Base-by-base conservation (phyloP, 2,329 filamentous ascomycete species). In the Aureobasidium sp. region DNA sequence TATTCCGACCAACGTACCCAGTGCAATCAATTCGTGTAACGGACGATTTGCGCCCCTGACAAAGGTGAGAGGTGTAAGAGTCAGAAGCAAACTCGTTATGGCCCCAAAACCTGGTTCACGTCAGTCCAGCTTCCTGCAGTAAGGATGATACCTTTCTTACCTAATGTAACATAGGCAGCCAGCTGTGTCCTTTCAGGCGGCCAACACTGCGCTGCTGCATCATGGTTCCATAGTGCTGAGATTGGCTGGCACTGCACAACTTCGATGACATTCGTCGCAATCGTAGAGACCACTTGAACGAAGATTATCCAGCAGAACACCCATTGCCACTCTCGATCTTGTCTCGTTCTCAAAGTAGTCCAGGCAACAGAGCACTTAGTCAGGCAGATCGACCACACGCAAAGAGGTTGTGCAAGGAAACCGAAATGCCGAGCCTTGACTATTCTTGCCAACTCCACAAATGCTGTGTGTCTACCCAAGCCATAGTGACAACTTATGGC, bases 401-500 rank as follows among this genome's bases (percentile, higher is more conserved):
- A 52, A 7, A 46, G 13, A 3, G 48, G 37, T 37, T 53, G 59
- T 8, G 37, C 37, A 9, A 53, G 27, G 17, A 61, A 61, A 2
- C 26, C 41, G 8, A 41, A 53, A 27, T 53, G n/a, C 4, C 29
- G 37, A 26, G 59, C 59, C 15, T 44, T 61, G 27, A 36, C 4
- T 26, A 29, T n/a, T 36, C 50, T 34, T 15, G n/a, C 39, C 6
- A 36, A n/a, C 47, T 52, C 29, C 17, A 61, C 47, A 20, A 44
- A 46, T 9, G 5, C 27, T 4, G 37, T 61, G 27, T 61, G 59
- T 48, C 48, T 52, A 20, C 59, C 59, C 20, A 61, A 8, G 20
- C 59, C 59, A 29, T 61, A 53, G 37, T 61, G 50, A 20, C 59
- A 61, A 26, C 59, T 46, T n/a, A 53, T 47, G 37, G 48, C 59